Percentiles rank a stretch among this genome's conserved stretches.
phyloP scores from a whole-genome alignment of 2,329 filamentous ascomycete genomes.

The Fusarium sp. region DNA sequence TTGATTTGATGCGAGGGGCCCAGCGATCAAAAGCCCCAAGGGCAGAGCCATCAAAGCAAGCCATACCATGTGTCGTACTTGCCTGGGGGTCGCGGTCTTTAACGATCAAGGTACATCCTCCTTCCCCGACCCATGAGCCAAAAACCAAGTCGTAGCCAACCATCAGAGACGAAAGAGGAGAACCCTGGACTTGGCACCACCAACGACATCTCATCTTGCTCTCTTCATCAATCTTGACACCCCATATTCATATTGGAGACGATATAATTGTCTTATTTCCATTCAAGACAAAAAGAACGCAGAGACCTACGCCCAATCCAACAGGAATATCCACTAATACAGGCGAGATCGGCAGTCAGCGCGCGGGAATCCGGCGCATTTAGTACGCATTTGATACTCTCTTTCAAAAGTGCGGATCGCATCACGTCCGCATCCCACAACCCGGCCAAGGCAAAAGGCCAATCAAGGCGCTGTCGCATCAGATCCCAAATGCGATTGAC shows the following conservation, averaged over 20 bases:
- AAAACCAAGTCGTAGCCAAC: constrained; percentile 15
- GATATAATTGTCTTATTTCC: background rate
- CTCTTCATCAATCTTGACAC: background rate
- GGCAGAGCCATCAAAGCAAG: constrained; percentile 29
- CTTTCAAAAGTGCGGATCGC: constrained; percentile 45
- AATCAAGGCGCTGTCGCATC: constrained; percentile 44
- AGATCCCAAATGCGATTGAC: constrained; percentile 37
- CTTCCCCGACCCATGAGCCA: constrained; percentile 28
- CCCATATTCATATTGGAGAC: constrained; percentile 7
- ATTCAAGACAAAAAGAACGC: constrained; percentile 5
- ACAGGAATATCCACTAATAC: constrained; percentile 17
- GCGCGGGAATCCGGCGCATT: constrained; percentile 37
- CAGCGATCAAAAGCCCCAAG: background rate
- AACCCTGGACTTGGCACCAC: constrained; percentile 28
- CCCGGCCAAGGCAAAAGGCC: constrained; percentile 25
- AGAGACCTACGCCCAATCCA: constrained; percentile 19
- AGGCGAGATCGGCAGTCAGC: constrained; percentile 37
- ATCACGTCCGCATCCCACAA: constrained; percentile 35
- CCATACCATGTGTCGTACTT: constrained; percentile 42
- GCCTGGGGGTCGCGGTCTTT: constrained; percentile 3
- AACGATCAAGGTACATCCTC: constrained; percentile 25
- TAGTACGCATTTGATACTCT: constrained; percentile 27
- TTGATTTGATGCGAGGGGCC: background rate
- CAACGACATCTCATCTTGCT: constrained; percentile 23
- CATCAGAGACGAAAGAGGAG: constrained; percentile 18